These are phyloP conservation scores for Fraxinus nigra DNA, from an alignment of 305 asterid genomes.

Conservation along the genomic window DNA sequence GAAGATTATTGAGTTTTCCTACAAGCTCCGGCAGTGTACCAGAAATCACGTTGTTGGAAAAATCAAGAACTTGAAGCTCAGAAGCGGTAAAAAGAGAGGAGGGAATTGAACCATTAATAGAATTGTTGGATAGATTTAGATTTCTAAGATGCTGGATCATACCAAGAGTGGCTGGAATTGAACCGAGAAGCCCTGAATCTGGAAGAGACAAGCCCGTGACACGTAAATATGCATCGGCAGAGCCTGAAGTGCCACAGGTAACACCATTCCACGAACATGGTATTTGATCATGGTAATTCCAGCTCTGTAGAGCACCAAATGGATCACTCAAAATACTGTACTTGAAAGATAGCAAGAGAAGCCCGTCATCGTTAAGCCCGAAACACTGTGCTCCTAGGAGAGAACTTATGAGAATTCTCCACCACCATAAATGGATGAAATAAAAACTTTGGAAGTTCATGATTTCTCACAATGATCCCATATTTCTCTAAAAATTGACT, in stretches of 20 bases:
- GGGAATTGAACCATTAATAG: slow-evolving; percentile 73
- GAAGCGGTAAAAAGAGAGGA: slow-evolving; percentile 49
- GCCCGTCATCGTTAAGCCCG: slow-evolving; percentile 68
- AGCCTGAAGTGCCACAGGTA: slow-evolving; percentile 51
- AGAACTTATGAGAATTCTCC: slow-evolving; percentile 37
- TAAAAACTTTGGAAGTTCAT: slow-evolving; percentile 44
- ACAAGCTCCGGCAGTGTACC: slow-evolving; percentile 57
- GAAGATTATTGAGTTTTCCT: slow-evolving; percentile 48
- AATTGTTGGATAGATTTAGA: slow-evolving; percentile 67
- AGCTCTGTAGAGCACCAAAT: slow-evolving; percentile 41
- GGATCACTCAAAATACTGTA: slow-evolving; percentile 56
- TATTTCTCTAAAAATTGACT: slow-evolving; percentile 35
- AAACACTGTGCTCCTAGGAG: slow-evolving; percentile 32
- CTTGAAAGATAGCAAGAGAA: slow-evolving; percentile 58
- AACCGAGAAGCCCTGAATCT: slow-evolving; percentile 52
- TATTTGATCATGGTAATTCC: slow-evolving; percentile 48
- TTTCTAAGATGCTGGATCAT: slow-evolving; percentile 49
- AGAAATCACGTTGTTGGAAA: slow-evolving; percentile 63
- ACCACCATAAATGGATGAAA: slow-evolving; percentile 50
- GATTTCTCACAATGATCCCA: slow-evolving; percentile 36
- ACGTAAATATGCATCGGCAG: slow-evolving; percentile 45
- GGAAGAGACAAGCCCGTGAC: slow-evolving; percentile 65
- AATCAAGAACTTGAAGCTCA: slow-evolving; percentile 56
- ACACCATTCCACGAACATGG: slow-evolving; percentile 86
- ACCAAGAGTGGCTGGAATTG: slow-evolving; percentile 62